Base-by-base conservation (phyloP, 225 moss, liverwort and hornwort genomes). In the Marchantia paleacea region DNA sequence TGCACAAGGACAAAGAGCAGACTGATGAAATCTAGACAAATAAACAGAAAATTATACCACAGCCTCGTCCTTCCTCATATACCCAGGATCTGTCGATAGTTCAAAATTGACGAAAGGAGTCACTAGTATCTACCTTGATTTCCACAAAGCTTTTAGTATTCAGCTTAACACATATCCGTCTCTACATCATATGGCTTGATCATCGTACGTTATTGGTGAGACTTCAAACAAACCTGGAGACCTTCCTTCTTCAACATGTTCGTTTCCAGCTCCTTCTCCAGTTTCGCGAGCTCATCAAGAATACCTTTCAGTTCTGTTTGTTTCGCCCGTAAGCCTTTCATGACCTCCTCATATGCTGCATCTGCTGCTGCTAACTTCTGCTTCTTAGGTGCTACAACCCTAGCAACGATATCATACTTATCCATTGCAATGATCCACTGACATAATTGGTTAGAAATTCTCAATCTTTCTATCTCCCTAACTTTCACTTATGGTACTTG, bases 381-480 rank as follows among this genome's bases (percentile, higher is more conserved):
- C 76, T 85, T 73, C 70, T 97, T 97, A 0, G 97, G 97, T 20
- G 93, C 92, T 0, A 97, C 92, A 13, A 97, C 86, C 87, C 94
- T 97, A 4, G 97, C 93, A 4, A 97, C 94, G 0, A 77, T 78
- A 47, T 97, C 94, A 8, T 97, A 97, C 65, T 97, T 97, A 30
- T 97, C 97, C 91, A 97, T 97, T 0, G 97, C 94, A 69, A 94
- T 85, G 12, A 97, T 93, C 97, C 97, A 97, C 85, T 94, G n/a
- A n/a, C n/a, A n/a, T n/a, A n/a, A n/a, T n/a, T n/a, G n/a, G n/a
- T n/a, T n/a, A n/a, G n/a, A n/a, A n/a, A n/a, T n/a, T n/a, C n/a
- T n/a, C n/a, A n/a, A n/a, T n/a, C n/a, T n/a, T n/a, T n/a, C n/a
- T n/a, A n/a, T n/a, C n/a, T n/a, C n/a, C n/a, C n/a, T n/a, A n/a